phyloP scores from a whole-genome alignment of 768 basidiomycete species.

The Tulasnella sp. region DNA sequence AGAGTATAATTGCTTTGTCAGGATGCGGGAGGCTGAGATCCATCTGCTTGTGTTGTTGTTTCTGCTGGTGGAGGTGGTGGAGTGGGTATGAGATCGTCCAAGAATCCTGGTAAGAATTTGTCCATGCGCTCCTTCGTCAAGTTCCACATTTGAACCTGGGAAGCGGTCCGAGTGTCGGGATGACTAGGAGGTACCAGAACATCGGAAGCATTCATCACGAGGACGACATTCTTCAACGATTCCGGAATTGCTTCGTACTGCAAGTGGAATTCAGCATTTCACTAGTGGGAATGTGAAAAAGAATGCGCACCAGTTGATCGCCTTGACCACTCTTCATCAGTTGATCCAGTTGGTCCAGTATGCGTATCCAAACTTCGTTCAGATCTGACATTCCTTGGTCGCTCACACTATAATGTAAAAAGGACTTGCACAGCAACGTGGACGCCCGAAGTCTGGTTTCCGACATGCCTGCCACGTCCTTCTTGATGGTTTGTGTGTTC shows the following conservation, averaged over 20 bases:
- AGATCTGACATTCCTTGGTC: constrained; percentile 46
- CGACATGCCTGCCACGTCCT: constrained; percentile 77
- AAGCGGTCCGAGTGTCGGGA: constrained; percentile 23
- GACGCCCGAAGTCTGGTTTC: constrained; percentile 82
- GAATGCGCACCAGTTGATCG: constrained; percentile 65
- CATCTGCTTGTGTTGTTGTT: too few relatives aligned
- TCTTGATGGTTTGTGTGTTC: constrained; percentile 62
- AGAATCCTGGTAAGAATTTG: constrained; percentile 82
- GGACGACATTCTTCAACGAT: constrained; percentile 88
- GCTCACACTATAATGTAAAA: constrained; percentile 85
- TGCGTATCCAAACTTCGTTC: constrained; percentile 70
- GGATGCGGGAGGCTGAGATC: too few relatives aligned
- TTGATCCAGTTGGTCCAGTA: constrained; percentile 77
- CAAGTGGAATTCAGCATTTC: background rate
- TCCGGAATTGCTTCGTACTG: constrained; percentile 94
- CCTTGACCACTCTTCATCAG: constrained; percentile 75
- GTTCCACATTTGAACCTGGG: constrained; percentile 62
- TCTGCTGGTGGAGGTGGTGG: constrained; percentile 13
- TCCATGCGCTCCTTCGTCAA: constrained; percentile 79
- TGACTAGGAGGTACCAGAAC: constrained; percentile 59
- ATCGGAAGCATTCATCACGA: constrained; percentile 87
- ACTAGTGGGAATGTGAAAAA: constrained; percentile 1
- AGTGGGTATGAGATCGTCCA: constrained; percentile 46
- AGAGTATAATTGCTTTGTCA: too few relatives aligned
- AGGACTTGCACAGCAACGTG: constrained; percentile 85